Evolutionary conservation across 129 eudicot species (phyloP), one percentile per base, ranked within the genome.

Genomic region (Saussurea involucrata): DNA sequence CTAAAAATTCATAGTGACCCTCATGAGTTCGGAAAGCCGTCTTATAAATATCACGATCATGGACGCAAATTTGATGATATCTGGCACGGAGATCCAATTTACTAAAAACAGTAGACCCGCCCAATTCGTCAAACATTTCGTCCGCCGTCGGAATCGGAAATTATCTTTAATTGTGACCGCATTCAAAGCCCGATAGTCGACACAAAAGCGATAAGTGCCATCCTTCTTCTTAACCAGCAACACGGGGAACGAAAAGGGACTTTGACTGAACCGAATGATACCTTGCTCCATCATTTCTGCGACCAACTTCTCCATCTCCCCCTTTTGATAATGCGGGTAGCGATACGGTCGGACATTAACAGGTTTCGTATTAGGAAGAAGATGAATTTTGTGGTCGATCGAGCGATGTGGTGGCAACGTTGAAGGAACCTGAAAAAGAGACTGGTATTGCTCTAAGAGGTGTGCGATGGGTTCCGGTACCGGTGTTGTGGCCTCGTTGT

Each of bases 301-400:
- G 29, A 27, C 29, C 29, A 27, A 27, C 29, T 27, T 27, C 29
- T 27, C 29, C 29, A 27, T 27, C 29, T 27, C 77, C 6, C 17
- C 21, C 13, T 73, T 73, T 29, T 73, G 77, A 37, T 46, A 73
- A 25, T 73, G 27, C 12, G 77, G 77, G 46, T 73, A 73, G 2
- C 77, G 77, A 28, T 73, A 73, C 20, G 77, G 77, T 13, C 67
- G 77, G 3, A 73, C 68, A 28, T 55, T 73, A 4, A 73, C 77
- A 4, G 32, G 76, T 10, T 46, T 24, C 8, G 76, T 24, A 25
- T 33, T 32, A 0, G 68, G 77, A 17, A 46, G 17, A 2, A 73
- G 10, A 60, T 53, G 46, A 12, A 73, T 73, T 0, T 15, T 7
- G 24, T 73, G 77, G 25, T 73, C 77, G 12, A 31, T 13, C 4